Evolutionary conservation across 2,329 filamentous ascomycete species (phyloP).

Genomic region (Fusarium begoniae): DNA sequence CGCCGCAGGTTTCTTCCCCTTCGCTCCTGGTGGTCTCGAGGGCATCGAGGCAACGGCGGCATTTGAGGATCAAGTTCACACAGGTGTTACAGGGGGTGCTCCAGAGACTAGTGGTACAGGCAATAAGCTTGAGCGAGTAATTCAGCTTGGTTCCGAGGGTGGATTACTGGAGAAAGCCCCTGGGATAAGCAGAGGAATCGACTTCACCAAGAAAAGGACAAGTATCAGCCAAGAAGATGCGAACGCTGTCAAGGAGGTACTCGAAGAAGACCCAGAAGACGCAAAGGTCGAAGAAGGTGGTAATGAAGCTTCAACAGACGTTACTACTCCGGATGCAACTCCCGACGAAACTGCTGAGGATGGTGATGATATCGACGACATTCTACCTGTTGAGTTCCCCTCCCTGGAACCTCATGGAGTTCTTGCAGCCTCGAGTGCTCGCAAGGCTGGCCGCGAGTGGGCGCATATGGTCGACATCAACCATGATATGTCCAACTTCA

Average conservation of each 20-base stretch:
- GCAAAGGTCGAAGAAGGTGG: conserved; percentile 38
- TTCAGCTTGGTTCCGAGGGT: conserved; percentile 80
- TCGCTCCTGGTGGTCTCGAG: conserved; percentile 89
- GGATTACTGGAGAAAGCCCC: conserved; percentile 84
- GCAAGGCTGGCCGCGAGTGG: conserved; percentile 86
- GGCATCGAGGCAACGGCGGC: conserved; percentile 86
- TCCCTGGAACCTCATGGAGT: conserved; percentile 85
- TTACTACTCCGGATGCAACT: conserved; percentile 37
- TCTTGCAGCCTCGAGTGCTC: conserved; percentile 75
- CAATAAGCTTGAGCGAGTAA: conserved; percentile 80
- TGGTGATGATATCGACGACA: conserved; percentile 78
- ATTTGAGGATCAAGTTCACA: conserved; percentile 78
- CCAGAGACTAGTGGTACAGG: conserved; percentile 54
- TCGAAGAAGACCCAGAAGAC: conserved; percentile 62
- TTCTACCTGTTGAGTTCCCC: conserved; percentile 92
- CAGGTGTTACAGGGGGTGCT: conserved; percentile 56
- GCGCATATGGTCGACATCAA: conserved; percentile 98
- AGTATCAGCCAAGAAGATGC: conserved; percentile 68
- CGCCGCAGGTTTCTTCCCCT: conserved; percentile 92
- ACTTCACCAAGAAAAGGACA: conserved; percentile 69
- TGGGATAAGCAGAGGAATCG: conserved; percentile 81
- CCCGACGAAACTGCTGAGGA: conserved; percentile 57
- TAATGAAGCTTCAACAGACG: conserved; percentile 40
- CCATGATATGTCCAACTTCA: conserved; percentile 91
- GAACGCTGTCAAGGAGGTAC: conserved; percentile 73